These are phyloP conservation scores for Hypomontagnella monticulosa DNA, from an alignment of 495 filamentous ascomycete species.

Conservation along the genomic window DNA sequence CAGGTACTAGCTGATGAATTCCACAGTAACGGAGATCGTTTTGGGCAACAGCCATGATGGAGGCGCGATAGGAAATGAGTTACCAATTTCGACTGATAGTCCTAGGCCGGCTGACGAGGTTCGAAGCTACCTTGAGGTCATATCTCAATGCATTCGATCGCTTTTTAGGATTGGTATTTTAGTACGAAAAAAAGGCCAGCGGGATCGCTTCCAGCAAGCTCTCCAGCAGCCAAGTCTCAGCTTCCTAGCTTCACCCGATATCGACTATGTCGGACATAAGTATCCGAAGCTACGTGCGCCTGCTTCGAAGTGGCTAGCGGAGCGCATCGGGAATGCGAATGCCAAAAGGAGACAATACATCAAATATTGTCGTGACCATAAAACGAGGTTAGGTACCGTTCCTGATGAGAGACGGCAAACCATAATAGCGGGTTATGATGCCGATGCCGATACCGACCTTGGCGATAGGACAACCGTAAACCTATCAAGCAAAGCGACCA, in stretches of 20 bases:
- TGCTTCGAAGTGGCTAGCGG: slow-evolving; percentile 21
- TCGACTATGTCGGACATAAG: slow-evolving; percentile 5
- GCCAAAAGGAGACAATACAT: slow-evolving; percentile 48
- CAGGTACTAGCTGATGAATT: neutral
- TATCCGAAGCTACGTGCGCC: neutral
- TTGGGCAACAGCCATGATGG: too few relatives aligned
- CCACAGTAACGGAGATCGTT: neutral
- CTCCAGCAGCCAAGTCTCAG: neutral
- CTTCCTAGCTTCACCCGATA: neutral
- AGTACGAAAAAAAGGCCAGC: neutral
- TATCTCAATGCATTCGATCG: slow-evolving; percentile 18
- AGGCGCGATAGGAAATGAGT: neutral
- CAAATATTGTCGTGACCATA: slow-evolving; percentile 47
- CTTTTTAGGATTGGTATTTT: slow-evolving; percentile 21
- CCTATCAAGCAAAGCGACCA: neutral
- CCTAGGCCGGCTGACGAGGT: neutral
- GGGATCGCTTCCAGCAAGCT: slow-evolving; percentile 14
- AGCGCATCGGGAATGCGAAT: slow-evolving; percentile 44
- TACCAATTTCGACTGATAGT: neutral
- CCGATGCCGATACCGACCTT: neutral
- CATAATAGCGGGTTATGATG: too few relatives aligned
- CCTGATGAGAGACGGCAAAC: neutral
- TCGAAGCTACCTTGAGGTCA: slow-evolving; percentile 5
- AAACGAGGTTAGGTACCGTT: slow-evolving; percentile 8
- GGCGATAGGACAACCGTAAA: neutral